Conservation (phyloP, 345 rosid species). For the Capsella bursapastoris region DNA sequence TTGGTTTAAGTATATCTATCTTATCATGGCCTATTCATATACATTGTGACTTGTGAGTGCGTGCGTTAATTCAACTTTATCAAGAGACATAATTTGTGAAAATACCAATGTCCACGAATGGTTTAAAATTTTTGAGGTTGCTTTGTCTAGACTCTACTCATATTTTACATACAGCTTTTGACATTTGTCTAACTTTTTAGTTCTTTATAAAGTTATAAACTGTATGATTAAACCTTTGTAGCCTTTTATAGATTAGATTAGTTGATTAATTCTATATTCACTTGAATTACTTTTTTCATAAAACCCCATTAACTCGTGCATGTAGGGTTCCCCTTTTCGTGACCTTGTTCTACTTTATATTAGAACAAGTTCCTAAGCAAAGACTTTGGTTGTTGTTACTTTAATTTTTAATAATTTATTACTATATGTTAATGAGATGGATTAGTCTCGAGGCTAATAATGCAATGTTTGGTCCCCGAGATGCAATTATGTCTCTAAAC, state of each 20-base stretch:
- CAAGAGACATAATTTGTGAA: background rate
- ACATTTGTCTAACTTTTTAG: background rate
- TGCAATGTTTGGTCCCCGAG: constrained; percentile 5
- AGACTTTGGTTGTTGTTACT: constrained; percentile 27
- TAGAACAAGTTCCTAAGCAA: constrained; percentile 40
- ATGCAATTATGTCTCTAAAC: constrained; percentile 34
- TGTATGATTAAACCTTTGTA: constrained; percentile 11
- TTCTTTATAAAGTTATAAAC: background rate
- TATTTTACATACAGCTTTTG: constrained; percentile 10
- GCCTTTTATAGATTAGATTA: background rate
- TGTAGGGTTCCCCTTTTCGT: constrained; percentile 25
- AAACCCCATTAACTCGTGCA: constrained; percentile 23
- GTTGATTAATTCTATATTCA: background rate
- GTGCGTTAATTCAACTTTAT: background rate
- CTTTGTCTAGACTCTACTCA: constrained; percentile 14
- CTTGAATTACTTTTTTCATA: background rate
- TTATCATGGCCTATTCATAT: background rate
- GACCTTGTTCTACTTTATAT: constrained; percentile 4
- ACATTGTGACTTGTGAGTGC: background rate
- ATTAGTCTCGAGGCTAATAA: constrained; percentile 9
- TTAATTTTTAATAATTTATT: no score
- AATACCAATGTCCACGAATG: background rate
- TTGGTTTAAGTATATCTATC: no score
- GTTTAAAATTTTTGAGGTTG: background rate
- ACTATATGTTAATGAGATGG: background rate